Base-by-base conservation (phyloP, 2,329 filamentous ascomycete species). In the Colletotrichum chrysophilum region DNA sequence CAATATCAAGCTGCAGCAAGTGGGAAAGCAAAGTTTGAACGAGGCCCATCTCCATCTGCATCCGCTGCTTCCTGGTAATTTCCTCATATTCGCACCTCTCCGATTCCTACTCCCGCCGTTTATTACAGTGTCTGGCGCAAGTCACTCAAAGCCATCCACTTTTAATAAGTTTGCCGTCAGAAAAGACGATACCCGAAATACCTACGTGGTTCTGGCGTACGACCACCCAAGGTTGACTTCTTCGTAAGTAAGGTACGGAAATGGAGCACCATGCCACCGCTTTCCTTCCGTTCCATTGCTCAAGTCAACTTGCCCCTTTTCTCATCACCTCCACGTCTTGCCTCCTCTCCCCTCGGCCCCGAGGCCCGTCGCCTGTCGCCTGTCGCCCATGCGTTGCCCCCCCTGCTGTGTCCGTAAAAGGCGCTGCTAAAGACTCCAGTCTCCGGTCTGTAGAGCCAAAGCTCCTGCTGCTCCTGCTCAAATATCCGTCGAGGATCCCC, bases 401-500 rank as follows among this genome's bases (percentile, higher is more conserved):
- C 43, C 62, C 66, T 58, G 43, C n/a, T 48, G 43, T 48, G 43
- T 48, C 43, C 43, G n/a, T 48, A 48, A 48, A 48, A 48, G 43
- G 13, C n/a, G 43, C 43, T 48, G 43, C 43, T 48, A 21, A 10
- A 48, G n/a, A 48, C 43, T 48, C 43, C 43, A 48, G 38, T 43
- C 38, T 48, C 43, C 43, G 13, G 43, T 21, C n/a, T 48, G 10
- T n/a, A 48, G 43, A 13, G 43, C 43, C 43, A 48, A 18, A 48
- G n/a, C 43, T 48, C 43, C 43, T 43, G 38, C 38, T 43, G 38
- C 38, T 43, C 38, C 38, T 48, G 43, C 72, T 55, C 68, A 70
- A 74, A 74, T 74, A 38, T 74, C 72, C 61, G 68, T 66, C 26
- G 72, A 74, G 72, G 68, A 32, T 55, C 52, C 68, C 36, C 38